phyloP scores from a whole-genome alignment of 129 eudicot species.

The Chrysanthemum seticuspe region DNA sequence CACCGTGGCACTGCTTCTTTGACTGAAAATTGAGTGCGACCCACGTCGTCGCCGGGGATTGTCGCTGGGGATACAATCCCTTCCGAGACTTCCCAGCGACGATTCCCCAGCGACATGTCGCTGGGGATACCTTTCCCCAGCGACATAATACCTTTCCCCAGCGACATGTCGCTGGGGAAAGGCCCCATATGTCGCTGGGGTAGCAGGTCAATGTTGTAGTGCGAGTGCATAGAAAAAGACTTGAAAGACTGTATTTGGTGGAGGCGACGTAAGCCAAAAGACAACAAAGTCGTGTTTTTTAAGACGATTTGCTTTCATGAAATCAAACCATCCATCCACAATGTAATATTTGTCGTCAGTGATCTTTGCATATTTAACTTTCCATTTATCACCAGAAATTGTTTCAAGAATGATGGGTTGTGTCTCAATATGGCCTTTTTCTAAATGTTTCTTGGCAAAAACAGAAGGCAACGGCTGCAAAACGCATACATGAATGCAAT shows the following conservation, averaged over 20 bases:
- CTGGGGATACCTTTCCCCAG: no score
- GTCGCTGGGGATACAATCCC: no score
- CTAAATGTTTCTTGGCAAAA: slow-evolving; percentile 18
- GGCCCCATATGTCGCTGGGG: no score
- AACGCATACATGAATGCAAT: neutral
- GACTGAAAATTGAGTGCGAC: no score
- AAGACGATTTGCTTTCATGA: slow-evolving; percentile 21
- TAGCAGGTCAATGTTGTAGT: no score
- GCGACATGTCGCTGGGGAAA: no score
- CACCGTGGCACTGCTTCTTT: no score
- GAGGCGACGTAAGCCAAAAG: slow-evolving; percentile 23
- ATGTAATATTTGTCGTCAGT: slow-evolving; percentile 16
- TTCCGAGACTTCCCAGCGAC: no score
- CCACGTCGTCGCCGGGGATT: no score
- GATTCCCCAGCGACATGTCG: no score
- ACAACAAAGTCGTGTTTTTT: slow-evolving; percentile 22
- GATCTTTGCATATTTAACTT: slow-evolving; percentile 7
- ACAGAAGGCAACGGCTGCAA: slow-evolving; percentile 16
- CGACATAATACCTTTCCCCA: no score
- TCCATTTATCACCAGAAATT: slow-evolving; percentile 15
- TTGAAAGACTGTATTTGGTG: slow-evolving; percentile 9
- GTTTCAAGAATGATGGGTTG: slow-evolving; percentile 6
- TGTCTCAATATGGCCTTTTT: neutral
- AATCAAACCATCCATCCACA: slow-evolving; percentile 29
- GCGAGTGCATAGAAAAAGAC: slow-evolving; percentile 16